Evolutionary conservation across 306 rosid genomes (phyloP).

Genomic region (Rubus idaeus): DNA sequence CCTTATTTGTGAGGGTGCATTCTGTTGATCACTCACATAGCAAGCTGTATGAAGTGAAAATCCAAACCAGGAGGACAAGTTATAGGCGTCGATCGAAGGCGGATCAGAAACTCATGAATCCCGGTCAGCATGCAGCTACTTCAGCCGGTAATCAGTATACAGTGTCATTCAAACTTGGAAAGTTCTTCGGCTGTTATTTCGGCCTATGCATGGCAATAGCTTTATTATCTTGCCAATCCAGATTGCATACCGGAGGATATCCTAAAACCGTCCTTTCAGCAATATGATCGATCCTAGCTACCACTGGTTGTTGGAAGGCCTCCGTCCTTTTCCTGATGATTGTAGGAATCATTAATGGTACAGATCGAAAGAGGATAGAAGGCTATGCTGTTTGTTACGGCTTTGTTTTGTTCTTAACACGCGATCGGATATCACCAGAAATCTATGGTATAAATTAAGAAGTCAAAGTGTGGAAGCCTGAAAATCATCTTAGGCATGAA

Average conservation of each 20-base stretch:
- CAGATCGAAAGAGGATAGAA: not conserved
- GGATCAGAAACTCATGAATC: not conserved
- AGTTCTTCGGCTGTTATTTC: not conserved
- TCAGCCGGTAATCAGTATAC: not conserved
- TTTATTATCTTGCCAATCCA: not conserved
- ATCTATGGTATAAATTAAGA: too few species aligned
- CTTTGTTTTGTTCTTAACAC: not conserved
- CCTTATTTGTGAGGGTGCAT: too few species aligned
- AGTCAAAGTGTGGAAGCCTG: too few species aligned
- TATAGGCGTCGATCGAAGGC: not conserved
- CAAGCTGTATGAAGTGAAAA: not conserved
- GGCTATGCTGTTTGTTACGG: not conserved
- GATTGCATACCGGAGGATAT: too few species aligned
- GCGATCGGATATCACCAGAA: too few species aligned
- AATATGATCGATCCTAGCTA: constrained; percentile 4
- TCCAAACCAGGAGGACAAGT: not conserved
- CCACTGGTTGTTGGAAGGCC: not conserved
- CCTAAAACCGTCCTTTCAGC: not conserved
- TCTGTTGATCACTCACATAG: too few species aligned
- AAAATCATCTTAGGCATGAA: too few species aligned
- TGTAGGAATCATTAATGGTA: not conserved
- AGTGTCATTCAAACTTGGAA: not conserved
- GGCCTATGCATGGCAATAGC: not conserved
- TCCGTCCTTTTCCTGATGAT: not conserved
- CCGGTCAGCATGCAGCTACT: not conserved